Evolutionary conservation across 2,329 filamentous ascomycete genomes (phyloP), one percentile per base, ranked within the genome.

Genomic region (Sphaceloma murrayae): DNA sequence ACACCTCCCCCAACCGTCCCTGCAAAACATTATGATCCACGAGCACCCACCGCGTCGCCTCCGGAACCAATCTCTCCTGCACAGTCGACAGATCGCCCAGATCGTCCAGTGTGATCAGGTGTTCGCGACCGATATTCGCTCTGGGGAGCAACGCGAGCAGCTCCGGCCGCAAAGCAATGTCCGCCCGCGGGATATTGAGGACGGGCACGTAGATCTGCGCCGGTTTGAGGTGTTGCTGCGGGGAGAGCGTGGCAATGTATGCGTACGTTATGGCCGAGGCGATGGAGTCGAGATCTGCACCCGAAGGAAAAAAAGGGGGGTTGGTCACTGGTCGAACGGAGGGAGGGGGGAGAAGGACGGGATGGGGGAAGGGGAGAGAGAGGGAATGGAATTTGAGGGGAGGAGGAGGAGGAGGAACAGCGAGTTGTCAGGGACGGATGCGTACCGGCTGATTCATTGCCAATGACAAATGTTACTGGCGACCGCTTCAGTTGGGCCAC

Each of bases 11-110:
- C 11, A 89, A 65, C 10, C 62, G 54, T 0, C 82, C 82, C 4
- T 80, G 80, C 36, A 85, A 66, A 1, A 68, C 71, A 57, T 91
- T 91, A 67, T 91, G 85, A 62, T 91, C 85, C 3, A 91, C 82
- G 1, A 91, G 67, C 13, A 85, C 63, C 82, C 82, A 87, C 39
- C 66, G 67, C 1, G 81, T 80, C 34, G 76, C 72, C 18, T 72
- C 67, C 0, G 75, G 67, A 0, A 60, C 54, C 8, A 82, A 57
- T 14, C 45, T 36, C 21, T 54, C 45, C 1, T 68, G 67, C 0
- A 75, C 65, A n/a, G 72, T 68, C 3, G 66, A 68, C 10, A 75
- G 59, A 7, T 71, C 55, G 3, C 69, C 68, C 1, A 80, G 58
- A 50, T 81, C 77, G 49, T 73, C 69, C 2, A 79, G 61, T 0